phyloP scores from a whole-genome alignment of 2,329 filamentous ascomycete species.

The Xylaria sp. region DNA sequence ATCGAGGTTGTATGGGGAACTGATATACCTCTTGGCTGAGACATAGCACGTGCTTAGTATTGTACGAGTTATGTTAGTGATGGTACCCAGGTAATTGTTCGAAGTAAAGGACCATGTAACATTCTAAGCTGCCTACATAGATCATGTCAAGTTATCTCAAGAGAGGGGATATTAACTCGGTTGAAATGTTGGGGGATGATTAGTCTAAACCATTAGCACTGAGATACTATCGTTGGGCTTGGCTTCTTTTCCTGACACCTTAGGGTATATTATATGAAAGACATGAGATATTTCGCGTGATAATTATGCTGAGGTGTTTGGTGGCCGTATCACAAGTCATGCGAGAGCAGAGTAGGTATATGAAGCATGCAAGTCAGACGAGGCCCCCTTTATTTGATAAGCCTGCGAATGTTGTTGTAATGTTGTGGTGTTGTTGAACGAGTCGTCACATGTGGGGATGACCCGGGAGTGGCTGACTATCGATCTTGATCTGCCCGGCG shows the following conservation, averaged over 20 bases:
- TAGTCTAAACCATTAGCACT: too few species aligned
- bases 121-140: background rate
- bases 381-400: background rate
- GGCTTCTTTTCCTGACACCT: too few species aligned
- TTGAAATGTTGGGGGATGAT: too few species aligned
- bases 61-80: background rate
- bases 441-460: slow-evolving; percentile 22
- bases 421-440: slow-evolving; percentile 7
- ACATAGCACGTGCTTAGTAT: background rate
- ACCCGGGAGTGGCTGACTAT: slow-evolving; percentile 5
- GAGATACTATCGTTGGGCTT: too few species aligned
- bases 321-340: background rate
- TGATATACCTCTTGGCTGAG: background rate
- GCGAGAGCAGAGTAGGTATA: background rate
- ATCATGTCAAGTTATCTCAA: background rate
- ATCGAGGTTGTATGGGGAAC: background rate
- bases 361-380: background rate
- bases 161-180: background rate
- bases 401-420: background rate
- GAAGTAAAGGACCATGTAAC: too few species aligned
- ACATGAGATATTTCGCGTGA: too few species aligned
- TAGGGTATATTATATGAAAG: too few species aligned
- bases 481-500: slow-evolving; percentile 1
- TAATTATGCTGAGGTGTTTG: background rate
- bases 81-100: background rate